Evolutionary conservation across 2,329 filamentous ascomycete genomes (phyloP), one percentile per base, ranked within the genome.

Genomic region (Cladosporium austrohemisphaericum): DNA sequence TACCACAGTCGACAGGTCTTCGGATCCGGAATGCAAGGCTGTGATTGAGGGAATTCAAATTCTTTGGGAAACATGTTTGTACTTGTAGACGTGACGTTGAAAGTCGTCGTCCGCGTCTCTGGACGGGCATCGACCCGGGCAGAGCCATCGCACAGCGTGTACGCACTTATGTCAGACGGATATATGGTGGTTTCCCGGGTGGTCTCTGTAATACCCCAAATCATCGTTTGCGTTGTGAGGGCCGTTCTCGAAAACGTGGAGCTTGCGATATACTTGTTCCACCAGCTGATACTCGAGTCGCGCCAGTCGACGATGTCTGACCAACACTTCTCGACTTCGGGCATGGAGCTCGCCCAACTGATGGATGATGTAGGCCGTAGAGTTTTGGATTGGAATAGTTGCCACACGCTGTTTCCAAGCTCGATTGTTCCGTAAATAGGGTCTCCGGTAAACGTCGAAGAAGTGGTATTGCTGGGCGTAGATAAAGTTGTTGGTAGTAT

Each of bases 141-240:
- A 9, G 50, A 53, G 18, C 59, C 57, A 49, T 62, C 58, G 40
- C 59, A 61, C 1, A 61, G 46, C 13, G 48, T 58, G 19, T 61
- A 62, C 1, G 52, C 50, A 32, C 51, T 57, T 9, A 48, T 40
- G 19, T 31, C 20, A 2, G 51, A 4, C 19, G 41, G 57, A 19
- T 57, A 59, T 19, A 43, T 45, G 1, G 55, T 58, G 3, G 25
- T 33, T 19, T 33, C 43, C 18, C 18, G 41, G 1, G 47, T 19
- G n/a, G 41, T 45, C 5, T 38, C 20, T n/a, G 20, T 38, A n/a
- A 38, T n/a, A n/a, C 19, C 35, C 35, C 35, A 38, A n/a, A 38
- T 25, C 18, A 22, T 38, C 11, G 35, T 38, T 22, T 25, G 20
- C 8, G 36, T 38, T 22, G 36, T 23, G 22, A 38, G 36, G 10